Conservation (phyloP, 2,329 filamentous ascomycete species). For the Fusarium temperatum region DNA sequence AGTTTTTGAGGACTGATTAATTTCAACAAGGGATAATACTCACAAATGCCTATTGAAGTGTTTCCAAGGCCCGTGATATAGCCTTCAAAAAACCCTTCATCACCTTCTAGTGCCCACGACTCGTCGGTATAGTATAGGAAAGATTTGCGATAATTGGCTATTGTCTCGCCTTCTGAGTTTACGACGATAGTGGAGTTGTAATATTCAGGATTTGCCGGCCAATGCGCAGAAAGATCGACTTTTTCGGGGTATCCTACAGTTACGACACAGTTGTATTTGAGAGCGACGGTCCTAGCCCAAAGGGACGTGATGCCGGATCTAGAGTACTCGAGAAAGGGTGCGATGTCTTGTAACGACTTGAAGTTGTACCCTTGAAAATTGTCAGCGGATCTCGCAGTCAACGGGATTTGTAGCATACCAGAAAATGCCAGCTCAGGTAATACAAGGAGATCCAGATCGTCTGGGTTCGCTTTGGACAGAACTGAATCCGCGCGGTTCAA, state of each 20-base stretch:
- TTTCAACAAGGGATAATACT: neutral
- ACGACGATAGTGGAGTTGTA: conserved; percentile 66
- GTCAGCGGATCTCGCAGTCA: neutral
- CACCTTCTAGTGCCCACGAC: conserved; percentile 67
- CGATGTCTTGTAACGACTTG: conserved; percentile 72
- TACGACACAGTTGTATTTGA: conserved; percentile 73
- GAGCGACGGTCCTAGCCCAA: conserved; percentile 75
- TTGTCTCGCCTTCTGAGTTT: conserved; percentile 65
- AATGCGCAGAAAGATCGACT: conserved; percentile 59
- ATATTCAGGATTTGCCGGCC: conserved; percentile 62
- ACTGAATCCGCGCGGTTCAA: no score
- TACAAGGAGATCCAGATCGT: no score
- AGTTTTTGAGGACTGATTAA: neutral
- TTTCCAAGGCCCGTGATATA: conserved; percentile 58
- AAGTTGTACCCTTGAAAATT: conserved; percentile 77
- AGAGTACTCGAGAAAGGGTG: conserved; percentile 73
- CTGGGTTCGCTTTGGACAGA: no score
- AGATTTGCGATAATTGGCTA: conserved; percentile 69
- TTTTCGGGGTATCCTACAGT: conserved; percentile 80
- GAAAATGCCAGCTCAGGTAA: no score
- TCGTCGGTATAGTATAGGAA: conserved; percentile 69
- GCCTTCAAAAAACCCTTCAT: conserved; percentile 58
- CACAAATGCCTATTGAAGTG: conserved; percentile 67
- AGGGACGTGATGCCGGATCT: conserved; percentile 72
- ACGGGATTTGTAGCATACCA: conserved; percentile 29